Percentiles rank a stretch among this genome's conserved stretches.
Conservation (phyloP, 441 rosid species). For the Daphne laureola region DNA sequence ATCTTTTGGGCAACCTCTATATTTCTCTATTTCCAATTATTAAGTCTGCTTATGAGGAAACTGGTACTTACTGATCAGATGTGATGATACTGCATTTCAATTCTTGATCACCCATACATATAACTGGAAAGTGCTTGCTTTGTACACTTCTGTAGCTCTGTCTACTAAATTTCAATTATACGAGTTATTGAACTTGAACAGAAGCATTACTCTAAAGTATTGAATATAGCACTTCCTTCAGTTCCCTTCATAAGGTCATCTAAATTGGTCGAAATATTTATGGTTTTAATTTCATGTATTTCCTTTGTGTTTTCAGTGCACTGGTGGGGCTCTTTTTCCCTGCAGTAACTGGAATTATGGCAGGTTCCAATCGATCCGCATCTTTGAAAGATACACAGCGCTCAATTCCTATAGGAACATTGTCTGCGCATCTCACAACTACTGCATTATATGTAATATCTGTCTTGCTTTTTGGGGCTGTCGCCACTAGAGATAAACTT, state of each 20-base stretch:
- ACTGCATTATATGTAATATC: slow-evolving; percentile 66
- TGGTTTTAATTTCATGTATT: slow-evolving; percentile 15
- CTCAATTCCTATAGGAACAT: slow-evolving; percentile 90
- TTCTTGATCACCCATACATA: no score
- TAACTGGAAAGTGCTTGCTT: no score
- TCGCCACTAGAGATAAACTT: slow-evolving; percentile 82
- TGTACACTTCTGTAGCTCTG: no score
- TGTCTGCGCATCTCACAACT: slow-evolving; percentile 89
- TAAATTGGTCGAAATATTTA: neutral
- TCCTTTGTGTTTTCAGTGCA: slow-evolving; percentile 47
- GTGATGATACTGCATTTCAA: no score
- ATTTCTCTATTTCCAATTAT: no score
- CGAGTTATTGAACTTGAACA: slow-evolving; percentile 5
- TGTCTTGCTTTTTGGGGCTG: slow-evolving; percentile 79
- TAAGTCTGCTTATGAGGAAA: no score
- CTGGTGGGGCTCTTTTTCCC: slow-evolving; percentile 98
- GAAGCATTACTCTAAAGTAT: neutral
- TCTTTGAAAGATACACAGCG: slow-evolving; percentile 95
- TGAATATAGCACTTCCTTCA: no score
- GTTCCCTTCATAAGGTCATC: no score
- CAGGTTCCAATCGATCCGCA: slow-evolving; percentile 97
- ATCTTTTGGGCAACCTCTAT: no score
- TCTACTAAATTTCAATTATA: no score
- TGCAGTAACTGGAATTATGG: slow-evolving; percentile 99
- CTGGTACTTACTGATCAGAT: no score